A percentile compares a stretch with the other conserved stretches of the same genome.
phyloP scores from a whole-genome alignment of 148 eudicot species.

The Tetragonia tetragonoides region DNA sequence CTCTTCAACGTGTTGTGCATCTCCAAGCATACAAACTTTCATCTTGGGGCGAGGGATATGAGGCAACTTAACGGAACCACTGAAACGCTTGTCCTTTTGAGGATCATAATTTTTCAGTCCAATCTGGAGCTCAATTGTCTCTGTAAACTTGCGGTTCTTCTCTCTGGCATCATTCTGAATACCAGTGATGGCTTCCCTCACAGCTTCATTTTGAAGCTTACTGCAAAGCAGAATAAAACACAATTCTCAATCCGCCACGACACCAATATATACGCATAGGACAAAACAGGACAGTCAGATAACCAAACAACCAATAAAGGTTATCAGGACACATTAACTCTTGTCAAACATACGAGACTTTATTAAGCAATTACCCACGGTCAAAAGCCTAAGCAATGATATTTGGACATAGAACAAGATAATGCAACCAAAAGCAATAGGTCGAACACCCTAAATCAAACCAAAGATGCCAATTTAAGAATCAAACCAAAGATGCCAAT shows the following conservation, averaged over 20 bases:
- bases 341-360: not conserved
- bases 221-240: slow-evolving; percentile 26
- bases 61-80: slow-evolving; percentile 81
- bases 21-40: slow-evolving; percentile 90
- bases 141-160: slow-evolving; percentile 55
- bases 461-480: not conserved
- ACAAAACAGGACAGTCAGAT: not conserved
- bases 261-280: not conserved
- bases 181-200: slow-evolving; percentile 55
- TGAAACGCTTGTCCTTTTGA: slow-evolving; percentile 90
- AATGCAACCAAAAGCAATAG: not conserved
- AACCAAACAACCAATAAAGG: not conserved
- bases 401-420: not conserved
- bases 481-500: not conserved
- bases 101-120: slow-evolving; percentile 84
- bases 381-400: not conserved
- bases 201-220: slow-evolving; percentile 63
- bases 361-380: not conserved
- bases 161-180: slow-evolving; percentile 42
- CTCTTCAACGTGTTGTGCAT: slow-evolving; percentile 86
- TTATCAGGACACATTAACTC: too few relatives aligned
- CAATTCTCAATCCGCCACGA: not conserved
- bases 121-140: slow-evolving; percentile 82
- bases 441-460: too few relatives aligned
- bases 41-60: slow-evolving; percentile 83